Conservation (phyloP, 169 alveolate species). For the Babesia bovis region DNA sequence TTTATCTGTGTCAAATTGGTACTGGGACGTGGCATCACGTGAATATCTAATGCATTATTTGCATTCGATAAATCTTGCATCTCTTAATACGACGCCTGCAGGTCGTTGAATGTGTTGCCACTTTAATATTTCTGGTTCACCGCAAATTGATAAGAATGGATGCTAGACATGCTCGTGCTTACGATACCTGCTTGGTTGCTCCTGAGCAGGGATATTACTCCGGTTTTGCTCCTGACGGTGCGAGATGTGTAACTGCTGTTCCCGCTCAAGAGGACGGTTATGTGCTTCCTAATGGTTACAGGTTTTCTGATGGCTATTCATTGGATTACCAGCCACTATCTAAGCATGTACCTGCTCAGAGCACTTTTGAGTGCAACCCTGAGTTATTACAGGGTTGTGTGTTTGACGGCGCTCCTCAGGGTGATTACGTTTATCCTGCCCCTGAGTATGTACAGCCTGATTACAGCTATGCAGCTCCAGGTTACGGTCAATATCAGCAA, state of each 20-base stretch:
- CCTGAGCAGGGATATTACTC: conserved; percentile 56
- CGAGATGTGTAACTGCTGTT: conserved; percentile 36
- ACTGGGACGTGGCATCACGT: not conserved
- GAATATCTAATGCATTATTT: not conserved
- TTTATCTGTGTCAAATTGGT: conserved; percentile 2
- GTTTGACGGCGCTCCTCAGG: not conserved
- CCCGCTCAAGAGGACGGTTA: conserved; percentile 62
- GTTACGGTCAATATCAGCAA: not conserved
- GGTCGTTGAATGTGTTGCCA: not conserved
- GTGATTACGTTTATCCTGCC: conserved; percentile 7
- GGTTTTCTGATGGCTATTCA: conserved; percentile 64
- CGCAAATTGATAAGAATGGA: conserved; percentile 3
- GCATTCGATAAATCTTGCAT: not conserved
- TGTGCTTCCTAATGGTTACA: conserved; percentile 41
- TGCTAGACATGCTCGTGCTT: not conserved
- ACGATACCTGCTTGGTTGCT: conserved; percentile 42
- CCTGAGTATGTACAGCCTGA: conserved; percentile 18
- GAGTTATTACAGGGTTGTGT: not conserved
- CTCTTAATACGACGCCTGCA: not conserved
- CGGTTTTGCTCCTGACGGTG: not conserved
- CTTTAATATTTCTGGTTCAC: not conserved
- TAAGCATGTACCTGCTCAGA: not conserved
- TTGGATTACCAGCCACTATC: conserved; percentile 29
- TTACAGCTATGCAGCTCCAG: conserved; percentile 8
- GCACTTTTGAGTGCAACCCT: conserved; percentile 1